Evolutionary conservation across 148 eudicot genomes (phyloP).

Genomic region (Rhododendron simsii): DNA sequence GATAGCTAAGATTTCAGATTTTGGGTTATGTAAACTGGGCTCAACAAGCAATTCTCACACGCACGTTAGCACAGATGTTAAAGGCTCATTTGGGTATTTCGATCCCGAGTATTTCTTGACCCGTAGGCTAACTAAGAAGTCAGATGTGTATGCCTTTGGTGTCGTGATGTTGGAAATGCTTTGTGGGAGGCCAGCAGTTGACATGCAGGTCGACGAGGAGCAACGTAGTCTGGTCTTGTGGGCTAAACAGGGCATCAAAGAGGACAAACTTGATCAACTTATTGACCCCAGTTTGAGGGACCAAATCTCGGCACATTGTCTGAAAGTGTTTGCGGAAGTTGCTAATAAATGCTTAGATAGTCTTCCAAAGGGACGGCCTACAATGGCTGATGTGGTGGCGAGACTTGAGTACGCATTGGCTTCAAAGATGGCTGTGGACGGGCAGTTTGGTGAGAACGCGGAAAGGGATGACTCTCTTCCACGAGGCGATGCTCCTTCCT

Average conservation of each 20-base stretch:
- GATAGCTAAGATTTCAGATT: too few relatives aligned
- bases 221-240: not conserved
- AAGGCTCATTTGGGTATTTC: too few relatives aligned
- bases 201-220: not conserved
- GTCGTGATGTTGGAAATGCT: not conserved
- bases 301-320: not conserved
- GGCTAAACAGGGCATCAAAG: not conserved
- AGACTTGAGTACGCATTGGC: not conserved
- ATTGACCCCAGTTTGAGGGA: not conserved
- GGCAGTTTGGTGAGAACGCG: not conserved
- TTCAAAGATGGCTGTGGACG: not conserved
- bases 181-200: constrained; percentile 4
- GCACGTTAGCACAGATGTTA: too few relatives aligned
- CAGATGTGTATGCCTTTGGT: not conserved
- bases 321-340: not conserved
- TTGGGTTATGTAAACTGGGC: too few relatives aligned
- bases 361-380: not conserved
- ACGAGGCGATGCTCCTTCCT: not conserved
- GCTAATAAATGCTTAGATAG: not conserved
- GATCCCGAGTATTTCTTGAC: too few relatives aligned
- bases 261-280: not conserved
- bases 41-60: too few relatives aligned
- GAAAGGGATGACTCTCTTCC: not conserved
- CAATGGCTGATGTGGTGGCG: constrained; percentile 1
- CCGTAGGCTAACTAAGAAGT: too few relatives aligned